phyloP scores from a whole-genome alignment of 2,329 filamentous ascomycete species.

The Byssothecium circinans region DNA sequence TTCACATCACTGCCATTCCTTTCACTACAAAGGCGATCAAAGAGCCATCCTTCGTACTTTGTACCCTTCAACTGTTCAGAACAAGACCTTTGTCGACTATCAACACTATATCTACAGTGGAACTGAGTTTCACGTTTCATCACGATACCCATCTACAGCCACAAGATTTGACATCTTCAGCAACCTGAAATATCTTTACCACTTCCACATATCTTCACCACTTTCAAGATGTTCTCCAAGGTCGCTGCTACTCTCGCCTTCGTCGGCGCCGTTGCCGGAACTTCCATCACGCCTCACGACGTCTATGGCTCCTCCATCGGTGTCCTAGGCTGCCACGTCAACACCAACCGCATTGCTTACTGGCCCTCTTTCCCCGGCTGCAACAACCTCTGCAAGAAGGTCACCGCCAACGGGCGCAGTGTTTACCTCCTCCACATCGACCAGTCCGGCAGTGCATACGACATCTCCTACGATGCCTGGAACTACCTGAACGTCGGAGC shows the following conservation, averaged over 20 bases:
- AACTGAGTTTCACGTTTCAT: conserved; percentile 7
- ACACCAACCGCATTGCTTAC: conserved; percentile 64
- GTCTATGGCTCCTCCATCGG: conserved; percentile 53
- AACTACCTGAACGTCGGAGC: conserved; percentile 59
- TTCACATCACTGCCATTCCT: background rate
- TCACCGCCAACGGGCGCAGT: conserved; percentile 53
- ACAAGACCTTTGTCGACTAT: background rate
- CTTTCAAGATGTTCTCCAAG: conserved; percentile 13
- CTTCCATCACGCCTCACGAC: conserved; percentile 13
- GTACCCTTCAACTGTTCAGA: background rate
- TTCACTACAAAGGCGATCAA: background rate
- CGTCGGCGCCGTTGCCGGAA: conserved; percentile 5
- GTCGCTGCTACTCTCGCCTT: conserved; percentile 8
- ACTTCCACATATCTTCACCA: conserved; percentile 1
- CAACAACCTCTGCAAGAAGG: conserved; percentile 60
- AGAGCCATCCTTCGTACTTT: background rate
- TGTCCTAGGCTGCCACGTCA: conserved; percentile 62
- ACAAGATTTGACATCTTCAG: conserved; percentile 12
- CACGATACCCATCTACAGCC: conserved; percentile 4
- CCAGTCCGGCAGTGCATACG: conserved; percentile 58
- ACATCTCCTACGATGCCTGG: conserved; percentile 65
- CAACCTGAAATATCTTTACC: background rate
- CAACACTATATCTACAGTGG: background rate
- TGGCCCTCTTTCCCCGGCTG: conserved; percentile 60
- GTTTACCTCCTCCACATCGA: conserved; percentile 63